Evolutionary conservation across 1,284 basidiomycete genomes (phyloP).

Genomic region (Irpex sp.): DNA sequence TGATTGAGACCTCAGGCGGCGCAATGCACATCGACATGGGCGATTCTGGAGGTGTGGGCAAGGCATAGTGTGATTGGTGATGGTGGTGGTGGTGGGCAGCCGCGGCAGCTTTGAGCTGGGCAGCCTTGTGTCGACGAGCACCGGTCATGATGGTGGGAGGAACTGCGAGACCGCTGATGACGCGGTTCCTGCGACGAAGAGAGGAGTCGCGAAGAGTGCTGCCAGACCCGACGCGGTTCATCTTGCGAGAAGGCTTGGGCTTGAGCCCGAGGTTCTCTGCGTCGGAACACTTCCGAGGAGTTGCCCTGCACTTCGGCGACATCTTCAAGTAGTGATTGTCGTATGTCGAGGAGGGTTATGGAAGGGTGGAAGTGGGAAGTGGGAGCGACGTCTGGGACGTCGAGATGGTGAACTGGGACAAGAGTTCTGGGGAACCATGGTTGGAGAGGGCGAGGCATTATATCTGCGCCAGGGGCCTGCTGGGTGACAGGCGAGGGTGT

Average conservation of each 20-base stretch:
- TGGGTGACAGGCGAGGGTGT: neutral
- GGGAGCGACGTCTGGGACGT: neutral
- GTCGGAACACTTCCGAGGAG: slow-evolving; percentile 11
- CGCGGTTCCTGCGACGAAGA: slow-evolving; percentile 11
- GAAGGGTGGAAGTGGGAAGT: neutral
- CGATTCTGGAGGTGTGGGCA: slow-evolving; percentile 12
- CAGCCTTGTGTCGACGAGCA: neutral
- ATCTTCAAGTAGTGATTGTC: neutral
- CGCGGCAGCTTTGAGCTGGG: neutral
- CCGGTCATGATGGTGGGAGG: neutral
- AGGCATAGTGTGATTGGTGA: neutral
- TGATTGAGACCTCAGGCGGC: neutral
- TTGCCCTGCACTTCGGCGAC: neutral
- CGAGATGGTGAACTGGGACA: neutral
- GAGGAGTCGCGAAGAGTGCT: slow-evolving; percentile 7
- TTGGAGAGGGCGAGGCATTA: neutral
- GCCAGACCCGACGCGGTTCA: slow-evolving; percentile 2
- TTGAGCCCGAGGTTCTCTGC: slow-evolving; percentile 11
- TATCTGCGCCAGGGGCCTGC: neutral
- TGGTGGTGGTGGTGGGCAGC: no score
- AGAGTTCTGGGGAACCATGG: neutral
- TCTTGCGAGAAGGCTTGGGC: slow-evolving; percentile 5
- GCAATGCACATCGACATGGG: slow-evolving; percentile 1
- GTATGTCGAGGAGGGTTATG: neutral
- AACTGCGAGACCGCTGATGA: slow-evolving; percentile 8